phyloP scores from a whole-genome alignment of 2,329 filamentous ascomycete species.

The Aspergillus jensenii region DNA sequence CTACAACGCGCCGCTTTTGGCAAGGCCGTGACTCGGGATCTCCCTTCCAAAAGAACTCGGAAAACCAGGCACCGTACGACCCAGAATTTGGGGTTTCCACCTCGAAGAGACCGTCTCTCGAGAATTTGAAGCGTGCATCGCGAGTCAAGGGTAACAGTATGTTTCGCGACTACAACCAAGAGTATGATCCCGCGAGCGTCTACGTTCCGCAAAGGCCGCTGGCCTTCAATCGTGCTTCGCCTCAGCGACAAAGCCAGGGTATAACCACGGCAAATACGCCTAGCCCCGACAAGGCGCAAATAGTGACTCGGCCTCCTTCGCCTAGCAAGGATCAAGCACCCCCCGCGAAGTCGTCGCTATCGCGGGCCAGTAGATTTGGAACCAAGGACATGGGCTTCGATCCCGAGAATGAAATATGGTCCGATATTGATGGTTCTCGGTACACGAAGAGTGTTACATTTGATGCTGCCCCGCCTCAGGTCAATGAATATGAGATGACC shows the following conservation, averaged over 20 bases:
- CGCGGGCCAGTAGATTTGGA: slow-evolving; percentile 59
- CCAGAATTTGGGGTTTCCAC: slow-evolving; percentile 67
- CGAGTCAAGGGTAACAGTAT: slow-evolving; percentile 98
- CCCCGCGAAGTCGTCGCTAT: slow-evolving; percentile 86
- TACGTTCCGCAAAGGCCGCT: slow-evolving; percentile 80
- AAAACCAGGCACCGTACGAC: slow-evolving; percentile 66
- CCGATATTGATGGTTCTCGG: slow-evolving; percentile 67
- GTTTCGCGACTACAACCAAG: slow-evolving; percentile 86
- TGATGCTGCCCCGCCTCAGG: slow-evolving; percentile 84
- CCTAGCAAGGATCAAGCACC: slow-evolving; percentile 72
- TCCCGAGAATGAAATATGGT: slow-evolving; percentile 66
- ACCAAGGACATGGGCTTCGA: slow-evolving; percentile 65
- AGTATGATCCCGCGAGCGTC: slow-evolving; percentile 81
- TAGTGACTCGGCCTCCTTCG: slow-evolving; percentile 42
- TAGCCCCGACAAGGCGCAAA: slow-evolving; percentile 15
- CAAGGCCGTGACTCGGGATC: slow-evolving; percentile 71
- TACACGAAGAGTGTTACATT: slow-evolving; percentile 98
- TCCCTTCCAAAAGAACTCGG: slow-evolving; percentile 61
- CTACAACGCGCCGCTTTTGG: slow-evolving; percentile 89
- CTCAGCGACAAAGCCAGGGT: slow-evolving; percentile 63
- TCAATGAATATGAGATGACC: slow-evolving; percentile 98
- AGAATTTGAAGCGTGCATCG: slow-evolving; percentile 90
- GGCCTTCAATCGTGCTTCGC: slow-evolving; percentile 57
- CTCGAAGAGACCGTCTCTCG: slow-evolving; percentile 83
- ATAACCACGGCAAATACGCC: slow-evolving; percentile 57